Conservation (phyloP, 345 rosid genomes). For the Eucalyptus polybractea region DNA sequence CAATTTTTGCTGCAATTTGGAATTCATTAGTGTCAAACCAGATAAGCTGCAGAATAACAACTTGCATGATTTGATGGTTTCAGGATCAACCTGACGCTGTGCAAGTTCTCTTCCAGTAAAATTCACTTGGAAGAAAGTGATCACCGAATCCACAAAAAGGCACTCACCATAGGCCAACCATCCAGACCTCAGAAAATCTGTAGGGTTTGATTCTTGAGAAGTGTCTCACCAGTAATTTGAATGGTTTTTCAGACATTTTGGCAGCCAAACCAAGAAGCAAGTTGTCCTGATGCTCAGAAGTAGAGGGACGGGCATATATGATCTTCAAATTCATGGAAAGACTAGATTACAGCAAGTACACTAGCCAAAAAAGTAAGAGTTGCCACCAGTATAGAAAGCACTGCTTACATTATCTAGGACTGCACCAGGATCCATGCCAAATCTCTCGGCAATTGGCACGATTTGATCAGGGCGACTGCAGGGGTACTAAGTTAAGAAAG, state of each 20-base stretch:
- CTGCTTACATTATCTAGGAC: neutral
- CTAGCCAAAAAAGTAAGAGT: neutral
- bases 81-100: conserved; percentile 49
- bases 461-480: no score
- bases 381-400: neutral
- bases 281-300: conserved; percentile 78
- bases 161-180: neutral
- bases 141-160: conserved; percentile 50
- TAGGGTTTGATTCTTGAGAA: neutral
- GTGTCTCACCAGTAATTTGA: conserved; percentile 63
- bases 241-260: conserved; percentile 95
- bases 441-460: no score
- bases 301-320: conserved; percentile 81
- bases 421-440: no score
- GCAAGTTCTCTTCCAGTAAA: conserved; percentile 93
- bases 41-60: neutral
- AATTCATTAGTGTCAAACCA: neutral
- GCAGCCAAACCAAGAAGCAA: conserved; percentile 92
- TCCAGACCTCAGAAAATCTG: neutral
- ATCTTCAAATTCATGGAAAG: conserved; percentile 28
- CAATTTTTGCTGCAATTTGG: conserved; percentile 70
- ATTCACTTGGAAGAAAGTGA: conserved; percentile 79
- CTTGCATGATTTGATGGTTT: neutral
- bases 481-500: no score
- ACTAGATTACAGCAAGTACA: neutral